These are phyloP conservation scores for Quercus lobata DNA, from an alignment of 331 rosid species.

Conservation along the genomic window DNA sequence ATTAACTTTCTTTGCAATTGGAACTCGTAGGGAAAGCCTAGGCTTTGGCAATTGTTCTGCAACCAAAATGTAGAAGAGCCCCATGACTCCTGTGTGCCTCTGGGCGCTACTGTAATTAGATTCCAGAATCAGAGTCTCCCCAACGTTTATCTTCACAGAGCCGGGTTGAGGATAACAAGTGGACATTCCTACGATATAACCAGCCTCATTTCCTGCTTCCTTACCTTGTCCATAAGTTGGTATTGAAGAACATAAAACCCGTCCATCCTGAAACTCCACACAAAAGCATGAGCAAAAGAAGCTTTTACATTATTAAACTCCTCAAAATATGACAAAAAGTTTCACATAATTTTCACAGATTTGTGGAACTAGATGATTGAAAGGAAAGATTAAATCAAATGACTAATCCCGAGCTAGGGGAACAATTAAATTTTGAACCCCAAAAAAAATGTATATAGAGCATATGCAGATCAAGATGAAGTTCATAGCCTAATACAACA, in stretches of 20 bases:
- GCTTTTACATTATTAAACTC: not conserved
- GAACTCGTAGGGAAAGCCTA: not conserved
- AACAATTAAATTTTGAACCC: not conserved
- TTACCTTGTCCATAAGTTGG: slow-evolving; percentile 40
- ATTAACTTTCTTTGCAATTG: not conserved
- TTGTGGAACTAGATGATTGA: not conserved
- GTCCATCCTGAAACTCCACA: slow-evolving; percentile 32
- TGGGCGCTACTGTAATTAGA: slow-evolving; percentile 27
- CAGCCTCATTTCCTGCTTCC: slow-evolving; percentile 42
- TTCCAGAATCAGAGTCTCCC: slow-evolving; percentile 22
- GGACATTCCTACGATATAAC: slow-evolving; percentile 48
- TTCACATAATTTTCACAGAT: not conserved
- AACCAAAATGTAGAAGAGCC: slow-evolving; percentile 40
- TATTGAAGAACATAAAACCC: slow-evolving; percentile 33
- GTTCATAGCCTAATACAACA: too few relatives aligned
- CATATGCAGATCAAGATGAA: too few relatives aligned
- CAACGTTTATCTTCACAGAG: slow-evolving; percentile 26
- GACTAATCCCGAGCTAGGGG: not conserved
- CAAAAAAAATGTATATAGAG: too few relatives aligned
- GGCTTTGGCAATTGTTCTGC: slow-evolving; percentile 32
- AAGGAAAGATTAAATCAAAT: not conserved
- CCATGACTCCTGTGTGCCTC: slow-evolving; percentile 46
- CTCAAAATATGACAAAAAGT: not conserved
- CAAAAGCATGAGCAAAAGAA: not conserved
- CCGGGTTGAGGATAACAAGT: slow-evolving; percentile 41